A percentile compares a stretch with the other conserved stretches of the same genome.
Evolutionary conservation across 2,329 filamentous ascomycete genomes (phyloP).

Genomic region (Nemania abortiva): DNA sequence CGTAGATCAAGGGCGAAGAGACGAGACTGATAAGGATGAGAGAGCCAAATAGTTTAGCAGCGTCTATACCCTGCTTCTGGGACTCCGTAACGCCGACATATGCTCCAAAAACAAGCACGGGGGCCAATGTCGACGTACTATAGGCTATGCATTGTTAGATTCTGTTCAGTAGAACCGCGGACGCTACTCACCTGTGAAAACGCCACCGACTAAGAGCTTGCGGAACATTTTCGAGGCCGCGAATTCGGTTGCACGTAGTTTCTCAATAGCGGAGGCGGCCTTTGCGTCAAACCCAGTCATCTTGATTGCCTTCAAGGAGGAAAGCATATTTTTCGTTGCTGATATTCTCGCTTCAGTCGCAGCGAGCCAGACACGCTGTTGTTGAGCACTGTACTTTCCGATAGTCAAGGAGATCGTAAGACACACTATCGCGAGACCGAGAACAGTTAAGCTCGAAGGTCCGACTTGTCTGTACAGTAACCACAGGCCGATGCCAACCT

Average conservation of each 20-base stretch:
- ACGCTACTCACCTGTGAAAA: neutral
- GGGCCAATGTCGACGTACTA: neutral
- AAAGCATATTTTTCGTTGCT: neutral
- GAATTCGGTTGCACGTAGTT: neutral
- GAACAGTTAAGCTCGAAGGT: neutral
- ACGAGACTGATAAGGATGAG: neutral
- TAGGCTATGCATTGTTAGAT: neutral
- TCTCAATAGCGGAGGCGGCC: neutral
- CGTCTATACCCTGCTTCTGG: neutral
- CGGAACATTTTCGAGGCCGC: conserved; percentile 1
- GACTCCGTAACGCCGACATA: neutral
- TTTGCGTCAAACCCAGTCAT: neutral
- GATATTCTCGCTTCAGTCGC: neutral
- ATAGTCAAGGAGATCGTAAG: neutral
- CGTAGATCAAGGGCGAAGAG: neutral
- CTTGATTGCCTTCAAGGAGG: neutral
- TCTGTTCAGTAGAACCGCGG: neutral
- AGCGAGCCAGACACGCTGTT: conserved; percentile 1
- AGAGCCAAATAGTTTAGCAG: neutral
- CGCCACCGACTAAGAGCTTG: neutral
- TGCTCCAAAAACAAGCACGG: conserved; percentile 1
- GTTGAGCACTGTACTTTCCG: neutral
- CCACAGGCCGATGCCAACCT: neutral
- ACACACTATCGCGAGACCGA: conserved; percentile 1
- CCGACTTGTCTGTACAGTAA: conserved; percentile 1